A percentile compares a stretch with the other conserved stretches of the same genome.
These are phyloP conservation scores for Fusarium haematococcum DNA, from an alignment of 2,329 filamentous ascomycete species.

Conservation along the genomic window DNA sequence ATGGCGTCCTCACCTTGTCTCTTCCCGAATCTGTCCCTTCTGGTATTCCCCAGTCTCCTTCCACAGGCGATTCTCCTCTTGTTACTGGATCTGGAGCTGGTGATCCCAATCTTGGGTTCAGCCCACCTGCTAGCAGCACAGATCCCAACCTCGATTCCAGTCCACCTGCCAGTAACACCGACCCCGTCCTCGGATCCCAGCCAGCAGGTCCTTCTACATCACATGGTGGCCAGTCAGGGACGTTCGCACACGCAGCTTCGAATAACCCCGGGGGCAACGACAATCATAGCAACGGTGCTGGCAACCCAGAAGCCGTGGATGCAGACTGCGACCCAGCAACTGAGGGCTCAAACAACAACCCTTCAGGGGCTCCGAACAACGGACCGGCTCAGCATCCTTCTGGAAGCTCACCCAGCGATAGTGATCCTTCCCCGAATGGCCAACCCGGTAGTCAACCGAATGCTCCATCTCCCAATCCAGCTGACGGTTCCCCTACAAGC, in stretches of 20 bases:
- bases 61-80: not conserved
- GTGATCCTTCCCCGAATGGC: not conserved
- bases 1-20: slow-evolving; percentile 49
- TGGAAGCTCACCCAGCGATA: not conserved
- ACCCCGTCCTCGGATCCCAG: not conserved
- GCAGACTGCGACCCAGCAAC: slow-evolving; percentile 9
- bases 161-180: not conserved
- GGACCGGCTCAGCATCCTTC: slow-evolving; percentile 5
- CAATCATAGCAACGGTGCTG: not conserved
- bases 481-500: not conserved
- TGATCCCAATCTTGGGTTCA: slow-evolving; percentile 1
- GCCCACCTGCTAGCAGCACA: not conserved
- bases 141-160: not conserved
- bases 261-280: not conserved
- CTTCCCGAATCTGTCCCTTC: slow-evolving; percentile 30
- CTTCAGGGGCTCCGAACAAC: not conserved
- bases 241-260: not conserved
- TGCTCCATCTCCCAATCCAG: not conserved
- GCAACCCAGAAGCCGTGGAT: not conserved
- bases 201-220: not conserved
- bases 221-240: not conserved
- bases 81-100: not conserved
- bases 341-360: not conserved
- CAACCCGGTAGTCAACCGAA: not conserved
- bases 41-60: slow-evolving; percentile 12